phyloP scores from a whole-genome alignment of 345 rosid genomes.

The Populus nigra region DNA sequence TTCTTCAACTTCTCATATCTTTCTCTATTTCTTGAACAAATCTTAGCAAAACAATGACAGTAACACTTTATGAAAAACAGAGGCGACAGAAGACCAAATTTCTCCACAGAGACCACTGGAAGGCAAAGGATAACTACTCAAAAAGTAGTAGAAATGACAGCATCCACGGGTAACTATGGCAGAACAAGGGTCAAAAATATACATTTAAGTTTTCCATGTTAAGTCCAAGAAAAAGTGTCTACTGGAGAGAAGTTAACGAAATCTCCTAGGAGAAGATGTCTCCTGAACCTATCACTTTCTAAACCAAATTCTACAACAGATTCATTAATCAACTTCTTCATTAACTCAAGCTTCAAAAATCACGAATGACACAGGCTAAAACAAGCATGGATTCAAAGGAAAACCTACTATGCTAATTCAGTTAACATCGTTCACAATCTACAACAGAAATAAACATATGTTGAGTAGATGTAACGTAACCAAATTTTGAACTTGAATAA shows the following conservation, averaged over 20 bases:
- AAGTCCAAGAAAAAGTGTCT: background rate
- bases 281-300: background rate
- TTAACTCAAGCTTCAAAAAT: slow-evolving; percentile 6
- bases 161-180: background rate
- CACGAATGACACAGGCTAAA: background rate
- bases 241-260: background rate
- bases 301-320: background rate
- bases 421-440: background rate
- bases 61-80: background rate
- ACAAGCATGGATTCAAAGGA: background rate
- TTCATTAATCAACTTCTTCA: background rate
- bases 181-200: background rate
- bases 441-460: background rate
- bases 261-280: background rate
- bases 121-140: background rate
- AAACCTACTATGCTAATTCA: background rate
- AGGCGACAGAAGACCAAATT: background rate
- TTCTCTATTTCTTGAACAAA: background rate
- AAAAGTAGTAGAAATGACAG: background rate
- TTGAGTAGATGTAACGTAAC: background rate
- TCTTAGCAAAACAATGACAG: background rate
- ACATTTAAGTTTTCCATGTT: background rate
- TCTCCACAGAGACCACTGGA: background rate
- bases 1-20: background rate
- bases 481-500: background rate